A percentile compares a stretch with the other conserved stretches of the same genome.
phyloP scores from a whole-genome alignment of 2,329 filamentous ascomycete species.

The Epichloe bromicola region DNA sequence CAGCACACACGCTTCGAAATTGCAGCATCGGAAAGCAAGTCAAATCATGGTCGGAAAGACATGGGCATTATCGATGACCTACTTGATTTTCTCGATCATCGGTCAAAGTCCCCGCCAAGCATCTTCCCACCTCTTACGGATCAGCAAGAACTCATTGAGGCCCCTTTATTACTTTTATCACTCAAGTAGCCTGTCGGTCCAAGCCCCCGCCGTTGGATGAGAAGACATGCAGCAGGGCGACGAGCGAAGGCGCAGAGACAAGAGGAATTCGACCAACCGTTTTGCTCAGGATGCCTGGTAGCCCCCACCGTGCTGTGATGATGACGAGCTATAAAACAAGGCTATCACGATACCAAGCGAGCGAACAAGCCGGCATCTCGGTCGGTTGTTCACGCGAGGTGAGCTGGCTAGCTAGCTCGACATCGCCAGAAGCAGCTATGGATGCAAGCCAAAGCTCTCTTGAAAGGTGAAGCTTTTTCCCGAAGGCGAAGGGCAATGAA shows the following conservation, averaged over 20 bases:
- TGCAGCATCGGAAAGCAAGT: neutral
- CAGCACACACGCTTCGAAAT: neutral
- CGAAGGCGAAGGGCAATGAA: too few species aligned
- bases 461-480: too few species aligned
- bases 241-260: too few species aligned
- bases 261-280: neutral
- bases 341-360: neutral
- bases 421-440: too few species aligned
- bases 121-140: neutral
- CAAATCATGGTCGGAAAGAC: neutral
- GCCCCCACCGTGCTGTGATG: neutral
- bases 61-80: neutral
- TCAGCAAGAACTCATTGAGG: neutral
- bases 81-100: neutral
- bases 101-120: constrained; percentile 1
- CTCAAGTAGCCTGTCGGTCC: neutral
- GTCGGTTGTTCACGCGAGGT: neutral
- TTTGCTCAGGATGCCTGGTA: neutral
- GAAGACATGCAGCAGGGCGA: too few species aligned
- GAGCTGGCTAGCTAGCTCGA: neutral
- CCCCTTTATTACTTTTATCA: too few species aligned
- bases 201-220: neutral
- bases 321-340: neutral
- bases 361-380: neutral
- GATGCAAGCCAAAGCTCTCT: too few species aligned